Percentiles rank a stretch among this genome's conserved stretches.
Evolutionary conservation across 1,139 yeast genomes (phyloP).

Genomic region (Nakaseomyces delphensis): DNA sequence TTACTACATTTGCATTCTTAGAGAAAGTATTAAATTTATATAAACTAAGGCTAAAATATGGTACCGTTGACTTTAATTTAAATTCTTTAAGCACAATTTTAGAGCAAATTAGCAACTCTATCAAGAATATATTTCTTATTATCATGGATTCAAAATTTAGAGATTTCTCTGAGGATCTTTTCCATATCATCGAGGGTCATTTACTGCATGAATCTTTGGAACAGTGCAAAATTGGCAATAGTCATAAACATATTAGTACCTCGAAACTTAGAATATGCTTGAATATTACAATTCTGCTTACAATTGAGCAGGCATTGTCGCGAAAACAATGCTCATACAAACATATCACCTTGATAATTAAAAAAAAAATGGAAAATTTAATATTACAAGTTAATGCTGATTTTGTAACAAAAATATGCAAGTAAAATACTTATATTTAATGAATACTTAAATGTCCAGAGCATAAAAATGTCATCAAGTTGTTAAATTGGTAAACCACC

Average conservation of each 20-base stretch:
- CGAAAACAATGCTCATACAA: background rate
- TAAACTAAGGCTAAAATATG: slow-evolving; percentile 23
- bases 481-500: slow-evolving; percentile 1
- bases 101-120: slow-evolving; percentile 17
- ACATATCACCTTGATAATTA: background rate
- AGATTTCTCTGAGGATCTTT: background rate
- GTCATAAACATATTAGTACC: background rate
- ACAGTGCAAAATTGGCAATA: background rate
- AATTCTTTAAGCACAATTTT: slow-evolving; percentile 16
- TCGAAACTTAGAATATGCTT: background rate
- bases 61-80: slow-evolving; percentile 17
- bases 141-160: background rate
- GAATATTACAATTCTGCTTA: background rate
- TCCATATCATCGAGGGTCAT: background rate
- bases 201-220: background rate
- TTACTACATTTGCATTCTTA: background rate
- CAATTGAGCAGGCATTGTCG: background rate
- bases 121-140: slow-evolving; percentile 9
- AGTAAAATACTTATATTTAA: no score
- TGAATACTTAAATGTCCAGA: background rate
- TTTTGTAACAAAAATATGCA: background rate
- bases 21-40: slow-evolving; percentile 11
- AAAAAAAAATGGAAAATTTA: background rate
- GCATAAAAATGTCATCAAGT: background rate
- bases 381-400: background rate